Conservation (phyloP, 768 basidiomycete species). For the Suillus brevipes region DNA sequence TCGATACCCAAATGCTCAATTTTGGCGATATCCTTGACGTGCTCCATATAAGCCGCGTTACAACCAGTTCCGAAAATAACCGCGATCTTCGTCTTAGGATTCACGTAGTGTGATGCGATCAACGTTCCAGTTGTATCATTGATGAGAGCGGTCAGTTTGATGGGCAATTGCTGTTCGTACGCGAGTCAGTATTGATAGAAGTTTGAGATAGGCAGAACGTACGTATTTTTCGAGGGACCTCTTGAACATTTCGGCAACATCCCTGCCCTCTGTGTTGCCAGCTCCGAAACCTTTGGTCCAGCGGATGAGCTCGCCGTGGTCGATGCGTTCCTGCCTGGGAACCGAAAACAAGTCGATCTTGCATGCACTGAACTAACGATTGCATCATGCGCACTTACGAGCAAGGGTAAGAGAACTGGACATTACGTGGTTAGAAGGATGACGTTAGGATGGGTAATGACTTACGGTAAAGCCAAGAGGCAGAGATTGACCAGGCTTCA, state of each 20-base stretch:
- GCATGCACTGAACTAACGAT: background rate
- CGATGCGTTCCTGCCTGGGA: constrained; percentile 85
- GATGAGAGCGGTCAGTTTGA: constrained; percentile 83
- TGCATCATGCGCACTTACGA: constrained; percentile 50
- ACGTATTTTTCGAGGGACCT: constrained; percentile 77
- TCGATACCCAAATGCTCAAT: constrained; percentile 73
- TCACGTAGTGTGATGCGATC: constrained; percentile 95
- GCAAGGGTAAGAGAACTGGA: constrained; percentile 93
- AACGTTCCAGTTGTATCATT: constrained; percentile 99
- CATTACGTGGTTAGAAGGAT: constrained; percentile 8
- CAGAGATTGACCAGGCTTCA: constrained; percentile 56
- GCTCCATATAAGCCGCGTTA: constrained; percentile 98
- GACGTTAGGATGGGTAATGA: constrained; percentile 15
- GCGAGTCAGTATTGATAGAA: constrained; percentile 3
- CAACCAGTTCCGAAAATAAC: constrained; percentile 98
- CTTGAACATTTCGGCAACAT: constrained; percentile 93
- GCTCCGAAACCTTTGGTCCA: constrained; percentile 99
- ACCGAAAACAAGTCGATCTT: constrained; percentile 2
- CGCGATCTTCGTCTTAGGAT: constrained; percentile 86
- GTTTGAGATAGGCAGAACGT: constrained; percentile 8
- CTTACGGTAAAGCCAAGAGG: constrained; percentile 93
- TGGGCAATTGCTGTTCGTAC: constrained; percentile 68
- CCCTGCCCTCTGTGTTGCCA: constrained; percentile 84
- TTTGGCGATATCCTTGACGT: constrained; percentile 82
- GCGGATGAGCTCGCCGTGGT: constrained; percentile 90